These are phyloP conservation scores for Emmonsia crescens DNA, from an alignment of 2,329 filamentous ascomycete genomes.

Conservation along the genomic window DNA sequence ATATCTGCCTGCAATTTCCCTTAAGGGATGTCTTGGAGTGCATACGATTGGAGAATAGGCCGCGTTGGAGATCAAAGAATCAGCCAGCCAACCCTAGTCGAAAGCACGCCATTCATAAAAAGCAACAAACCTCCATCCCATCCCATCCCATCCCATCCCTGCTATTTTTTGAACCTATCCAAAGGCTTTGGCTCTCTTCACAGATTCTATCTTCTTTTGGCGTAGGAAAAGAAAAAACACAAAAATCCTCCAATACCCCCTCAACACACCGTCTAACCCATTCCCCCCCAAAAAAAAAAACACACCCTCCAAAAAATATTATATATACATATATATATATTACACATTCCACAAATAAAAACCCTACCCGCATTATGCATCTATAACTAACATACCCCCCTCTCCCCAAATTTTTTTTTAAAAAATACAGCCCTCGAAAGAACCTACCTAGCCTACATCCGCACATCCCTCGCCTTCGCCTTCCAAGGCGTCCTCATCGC, in stretches of 20 bases:
- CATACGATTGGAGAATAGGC: background rate
- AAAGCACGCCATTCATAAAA: background rate
- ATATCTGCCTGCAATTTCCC: background rate
- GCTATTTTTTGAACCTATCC: background rate
- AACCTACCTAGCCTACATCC: slow-evolving; percentile 62
- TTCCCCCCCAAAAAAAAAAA: too few species aligned
- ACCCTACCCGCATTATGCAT: background rate
- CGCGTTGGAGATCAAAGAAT: background rate
- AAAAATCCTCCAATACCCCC: background rate
- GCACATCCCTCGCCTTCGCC: slow-evolving; percentile 58
- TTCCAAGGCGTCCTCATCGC: slow-evolving; percentile 56
- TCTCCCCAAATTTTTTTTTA: too few species aligned
- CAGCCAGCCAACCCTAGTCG: background rate
- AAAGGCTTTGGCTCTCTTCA: background rate
- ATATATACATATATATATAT: too few species aligned
- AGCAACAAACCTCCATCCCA: too few species aligned
- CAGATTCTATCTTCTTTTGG: background rate
- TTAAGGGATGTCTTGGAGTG: background rate
- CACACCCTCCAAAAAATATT: too few species aligned
- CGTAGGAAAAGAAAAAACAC: background rate
- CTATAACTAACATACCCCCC: background rate
- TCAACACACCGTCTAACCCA: background rate
- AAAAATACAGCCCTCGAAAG: slow-evolving; percentile 53
- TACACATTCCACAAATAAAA: too few species aligned
- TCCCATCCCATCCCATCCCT: background rate